phyloP scores from a whole-genome alignment of 2,329 filamentous ascomycete genomes.

The Penicillium sp. region DNA sequence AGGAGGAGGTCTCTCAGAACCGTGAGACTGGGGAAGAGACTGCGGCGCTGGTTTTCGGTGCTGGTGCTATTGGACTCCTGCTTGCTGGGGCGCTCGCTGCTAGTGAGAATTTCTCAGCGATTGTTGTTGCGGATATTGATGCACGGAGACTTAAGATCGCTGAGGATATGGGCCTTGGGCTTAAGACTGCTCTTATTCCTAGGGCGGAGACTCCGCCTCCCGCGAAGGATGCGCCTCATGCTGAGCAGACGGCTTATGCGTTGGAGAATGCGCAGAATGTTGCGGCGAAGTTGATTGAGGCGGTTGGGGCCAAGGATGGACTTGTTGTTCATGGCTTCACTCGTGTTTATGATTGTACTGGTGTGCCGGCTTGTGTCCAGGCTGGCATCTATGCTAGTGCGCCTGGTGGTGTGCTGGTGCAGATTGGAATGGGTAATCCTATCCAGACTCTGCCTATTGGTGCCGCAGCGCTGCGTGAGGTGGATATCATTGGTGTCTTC shows the following conservation, averaged over 20 bases:
- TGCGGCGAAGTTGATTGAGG: conserved; percentile 33
- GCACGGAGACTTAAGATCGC: conserved; percentile 57
- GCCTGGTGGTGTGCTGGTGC: conserved; percentile 54
- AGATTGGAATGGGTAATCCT: conserved; percentile 59
- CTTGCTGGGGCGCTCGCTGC: conserved; percentile 59
- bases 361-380: conserved; percentile 47
- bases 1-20: conserved; percentile 39
- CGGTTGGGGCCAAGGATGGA: conserved; percentile 15
- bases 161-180: conserved; percentile 35
- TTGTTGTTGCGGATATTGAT: conserved; percentile 64
- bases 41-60: conserved; percentile 59
- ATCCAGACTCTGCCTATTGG: conserved; percentile 56
- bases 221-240: conserved; percentile 31
- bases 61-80: conserved; percentile 61
- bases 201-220: conserved; percentile 34
- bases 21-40: conserved; percentile 43
- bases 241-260: conserved; percentile 36
- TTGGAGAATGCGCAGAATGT: conserved; percentile 39
- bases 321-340: conserved; percentile 38
- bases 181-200: conserved; percentile 42
- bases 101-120: conserved; percentile 53
- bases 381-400: conserved; percentile 47
- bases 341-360: conserved; percentile 50
- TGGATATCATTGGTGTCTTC: conserved; percentile 59
- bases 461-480: conserved; percentile 55